Conservation (phyloP, 1,284 basidiomycete species). For the Fomitopsis palustris region DNA sequence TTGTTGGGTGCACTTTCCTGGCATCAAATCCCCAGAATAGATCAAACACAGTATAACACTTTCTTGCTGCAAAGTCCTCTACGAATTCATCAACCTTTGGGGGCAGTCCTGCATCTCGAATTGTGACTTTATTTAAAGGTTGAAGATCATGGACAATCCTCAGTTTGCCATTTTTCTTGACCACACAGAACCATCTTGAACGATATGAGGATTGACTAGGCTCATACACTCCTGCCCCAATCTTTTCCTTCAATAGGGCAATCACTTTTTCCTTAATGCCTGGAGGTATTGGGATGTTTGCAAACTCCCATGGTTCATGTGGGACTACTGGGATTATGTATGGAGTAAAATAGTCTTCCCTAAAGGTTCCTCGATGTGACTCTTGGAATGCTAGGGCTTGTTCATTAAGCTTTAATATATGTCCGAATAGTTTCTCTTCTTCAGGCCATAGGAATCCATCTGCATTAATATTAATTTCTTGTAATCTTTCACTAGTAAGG, state of each 20-base stretch:
- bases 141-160: constrained; percentile 29
- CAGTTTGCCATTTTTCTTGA: constrained; percentile 35
- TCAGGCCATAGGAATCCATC: constrained; percentile 27
- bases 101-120: constrained; percentile 24
- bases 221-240: constrained; percentile 32
- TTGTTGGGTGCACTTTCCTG: constrained; percentile 16
- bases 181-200: constrained; percentile 35
- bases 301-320: constrained; percentile 30
- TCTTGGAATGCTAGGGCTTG: neutral
- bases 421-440: constrained; percentile 25
- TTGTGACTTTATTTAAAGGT: constrained; percentile 28
- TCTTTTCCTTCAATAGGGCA: constrained; percentile 21
- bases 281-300: constrained; percentile 38
- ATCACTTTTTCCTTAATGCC: neutral
- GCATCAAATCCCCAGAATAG: constrained; percentile 20
- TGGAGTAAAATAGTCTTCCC: constrained; percentile 3
- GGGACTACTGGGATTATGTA: constrained; percentile 10
- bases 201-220: constrained; percentile 34
- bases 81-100: constrained; percentile 26
- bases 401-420: constrained; percentile 9
- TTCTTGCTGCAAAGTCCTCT: constrained; percentile 17
- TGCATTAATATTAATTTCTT: constrained; percentile 21
- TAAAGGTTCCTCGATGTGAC: neutral
- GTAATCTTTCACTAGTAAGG: constrained; percentile 17
- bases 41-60: constrained; percentile 20